Conservation (phyloP, 768 basidiomycete species). For the Lanmaoa pseudosensibilis region DNA sequence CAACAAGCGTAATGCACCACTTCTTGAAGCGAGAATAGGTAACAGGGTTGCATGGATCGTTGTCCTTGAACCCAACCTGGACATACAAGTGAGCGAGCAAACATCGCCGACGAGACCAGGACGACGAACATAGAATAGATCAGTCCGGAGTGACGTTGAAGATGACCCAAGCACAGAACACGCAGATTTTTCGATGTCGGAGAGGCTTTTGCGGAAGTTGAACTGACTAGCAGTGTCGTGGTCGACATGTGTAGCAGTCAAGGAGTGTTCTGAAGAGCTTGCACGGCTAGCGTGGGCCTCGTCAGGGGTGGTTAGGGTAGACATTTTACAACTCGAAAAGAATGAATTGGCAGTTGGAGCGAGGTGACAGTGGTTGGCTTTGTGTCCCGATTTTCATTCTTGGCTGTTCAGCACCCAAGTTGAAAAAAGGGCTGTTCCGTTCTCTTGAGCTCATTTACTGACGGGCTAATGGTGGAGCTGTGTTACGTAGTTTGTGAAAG, state of each 20-base stretch:
- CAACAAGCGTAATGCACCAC: conserved; percentile 39
- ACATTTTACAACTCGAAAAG: conserved; percentile 16
- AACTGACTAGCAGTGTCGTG: background rate
- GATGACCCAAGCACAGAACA: conserved; percentile 2
- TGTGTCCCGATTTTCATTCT: conserved; percentile 2
- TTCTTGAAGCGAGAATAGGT: conserved; percentile 39
- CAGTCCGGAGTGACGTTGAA: conserved; percentile 1
- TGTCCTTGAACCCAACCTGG: conserved; percentile 39
- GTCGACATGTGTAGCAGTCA: conserved; percentile 14
- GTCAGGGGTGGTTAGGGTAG: conserved; percentile 12
- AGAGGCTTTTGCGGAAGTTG: background rate
- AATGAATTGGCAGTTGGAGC: conserved; percentile 14
- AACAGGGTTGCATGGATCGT: conserved; percentile 40
- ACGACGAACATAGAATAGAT: conserved; percentile 14
- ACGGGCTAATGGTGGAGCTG: conserved; percentile 12
- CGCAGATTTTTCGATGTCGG: conserved; percentile 11
- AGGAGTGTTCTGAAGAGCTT: conserved; percentile 13
- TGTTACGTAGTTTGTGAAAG: conserved; percentile 12
- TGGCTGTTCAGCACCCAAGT: background rate
- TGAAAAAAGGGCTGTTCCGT: background rate
- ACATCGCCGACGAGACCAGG: background rate
- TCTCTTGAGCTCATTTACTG: background rate
- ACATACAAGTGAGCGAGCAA: background rate
- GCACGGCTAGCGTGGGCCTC: conserved; percentile 11
- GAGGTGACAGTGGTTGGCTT: background rate